These are phyloP conservation scores for Pyrenochaeta sp. DNA, from an alignment of 2,329 filamentous ascomycete species.

Conservation along the genomic window DNA sequence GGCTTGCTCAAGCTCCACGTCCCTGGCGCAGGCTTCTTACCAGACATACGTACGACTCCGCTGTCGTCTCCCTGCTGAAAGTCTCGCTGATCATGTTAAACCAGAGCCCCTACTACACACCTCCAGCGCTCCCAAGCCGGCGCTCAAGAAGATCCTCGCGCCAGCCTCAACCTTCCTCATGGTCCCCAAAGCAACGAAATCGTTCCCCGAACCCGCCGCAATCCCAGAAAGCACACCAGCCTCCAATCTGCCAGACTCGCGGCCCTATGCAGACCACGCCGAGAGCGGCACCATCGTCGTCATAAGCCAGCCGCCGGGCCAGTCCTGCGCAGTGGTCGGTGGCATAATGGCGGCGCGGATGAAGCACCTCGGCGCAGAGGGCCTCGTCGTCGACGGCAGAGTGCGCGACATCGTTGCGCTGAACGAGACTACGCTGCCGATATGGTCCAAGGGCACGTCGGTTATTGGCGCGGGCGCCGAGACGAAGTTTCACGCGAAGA, in stretches of 20 bases:
- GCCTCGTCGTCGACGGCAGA: slow-evolving; percentile 71
- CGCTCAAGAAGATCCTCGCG: slow-evolving; percentile 51
- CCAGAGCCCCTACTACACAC: slow-evolving; percentile 38
- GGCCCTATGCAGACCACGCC: slow-evolving; percentile 74
- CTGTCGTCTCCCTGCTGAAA: not conserved
- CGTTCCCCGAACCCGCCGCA: slow-evolving; percentile 43
- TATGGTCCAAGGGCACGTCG: slow-evolving; percentile 65
- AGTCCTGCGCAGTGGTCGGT: slow-evolving; percentile 76
- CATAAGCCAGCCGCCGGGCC: slow-evolving; percentile 69
- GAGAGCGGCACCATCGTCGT: slow-evolving; percentile 68
- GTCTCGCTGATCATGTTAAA: not conserved
- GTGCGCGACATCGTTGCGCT: slow-evolving; percentile 72
- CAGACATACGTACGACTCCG: slow-evolving; percentile 63
- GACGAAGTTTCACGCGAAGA: slow-evolving; percentile 63
- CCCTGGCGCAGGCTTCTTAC: slow-evolving; percentile 70
- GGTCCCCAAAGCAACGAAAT: slow-evolving; percentile 62
- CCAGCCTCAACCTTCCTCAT: slow-evolving; percentile 70
- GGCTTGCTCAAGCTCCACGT: slow-evolving; percentile 74
- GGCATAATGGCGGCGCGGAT: slow-evolving; percentile 78
- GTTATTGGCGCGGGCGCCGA: slow-evolving; percentile 66
- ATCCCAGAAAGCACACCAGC: slow-evolving; percentile 39
- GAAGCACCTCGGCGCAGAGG: slow-evolving; percentile 66
- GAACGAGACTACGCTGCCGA: slow-evolving; percentile 62
- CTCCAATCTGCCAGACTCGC: slow-evolving; percentile 42
- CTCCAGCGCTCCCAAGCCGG: slow-evolving; percentile 20